A percentile compares a stretch with the other conserved stretches of the same genome.
These are phyloP conservation scores for Cynara cardunculus DNA, from an alignment of 129 eudicot species.

Conservation along the genomic window DNA sequence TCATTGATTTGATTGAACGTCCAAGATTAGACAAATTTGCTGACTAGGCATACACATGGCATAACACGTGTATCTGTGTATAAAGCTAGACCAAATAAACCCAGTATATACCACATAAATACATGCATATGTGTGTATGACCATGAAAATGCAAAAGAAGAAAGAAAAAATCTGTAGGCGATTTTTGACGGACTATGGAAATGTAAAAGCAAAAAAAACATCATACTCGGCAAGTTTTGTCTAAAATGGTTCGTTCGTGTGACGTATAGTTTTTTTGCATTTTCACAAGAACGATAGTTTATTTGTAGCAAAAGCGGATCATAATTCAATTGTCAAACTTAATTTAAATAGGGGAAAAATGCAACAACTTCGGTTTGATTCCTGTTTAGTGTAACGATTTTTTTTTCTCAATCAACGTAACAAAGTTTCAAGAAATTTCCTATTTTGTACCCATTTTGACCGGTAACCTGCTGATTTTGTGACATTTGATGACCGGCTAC, in stretches of 20 bases:
- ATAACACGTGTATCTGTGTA: not conserved
- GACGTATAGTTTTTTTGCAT: no score
- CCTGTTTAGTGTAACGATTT: not conserved
- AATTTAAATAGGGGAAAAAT: no score
- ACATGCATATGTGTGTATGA: not conserved
- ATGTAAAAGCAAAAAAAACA: not conserved
- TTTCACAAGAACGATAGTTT: no score
- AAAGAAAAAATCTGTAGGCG: not conserved
- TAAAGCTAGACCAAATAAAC: not conserved
- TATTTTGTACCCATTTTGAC: not conserved
- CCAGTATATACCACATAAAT: not conserved
- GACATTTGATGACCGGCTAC: not conserved
- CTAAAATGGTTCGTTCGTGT: not conserved
- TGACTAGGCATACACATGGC: not conserved
- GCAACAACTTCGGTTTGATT: not conserved
- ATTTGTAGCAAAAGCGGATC: no score
- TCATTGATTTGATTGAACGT: not conserved
- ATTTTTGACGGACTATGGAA: not conserved
- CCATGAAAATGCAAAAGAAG: not conserved
- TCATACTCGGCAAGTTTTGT: not conserved
- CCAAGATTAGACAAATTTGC: not conserved
- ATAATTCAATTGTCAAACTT: no score
- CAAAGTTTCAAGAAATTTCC: not conserved
- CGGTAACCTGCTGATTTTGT: not conserved
- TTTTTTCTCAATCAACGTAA: not conserved